phyloP scores from a whole-genome alignment of 192 early-diverging fungal species.

The Coemansia interrupta region DNA sequence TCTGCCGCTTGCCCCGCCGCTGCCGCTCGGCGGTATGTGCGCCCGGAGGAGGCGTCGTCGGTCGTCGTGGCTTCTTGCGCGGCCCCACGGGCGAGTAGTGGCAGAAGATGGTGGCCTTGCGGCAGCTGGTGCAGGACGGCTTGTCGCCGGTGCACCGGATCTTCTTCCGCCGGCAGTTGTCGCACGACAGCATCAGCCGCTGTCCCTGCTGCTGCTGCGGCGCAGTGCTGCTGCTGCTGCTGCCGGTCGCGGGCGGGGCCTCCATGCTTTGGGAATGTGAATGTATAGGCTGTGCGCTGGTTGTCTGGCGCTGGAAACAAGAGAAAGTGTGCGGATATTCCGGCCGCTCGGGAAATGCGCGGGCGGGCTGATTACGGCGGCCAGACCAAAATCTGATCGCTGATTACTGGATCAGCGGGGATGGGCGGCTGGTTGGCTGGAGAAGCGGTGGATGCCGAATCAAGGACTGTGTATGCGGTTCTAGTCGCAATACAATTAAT shows the following conservation, averaged over 20 bases:
- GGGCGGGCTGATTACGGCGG: too few species aligned
- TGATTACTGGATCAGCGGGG: too few species aligned
- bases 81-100: constrained; percentile 48
- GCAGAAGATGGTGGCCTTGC: constrained; percentile 12
- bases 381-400: too few species aligned
- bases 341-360: too few species aligned
- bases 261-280: neutral
- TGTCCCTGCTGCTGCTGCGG: neutral
- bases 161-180: constrained; percentile 37
- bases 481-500: too few species aligned
- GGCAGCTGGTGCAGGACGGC: constrained; percentile 31
- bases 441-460: too few species aligned
- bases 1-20: constrained; percentile 37
- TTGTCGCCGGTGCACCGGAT: constrained; percentile 43
- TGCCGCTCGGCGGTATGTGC: neutral
- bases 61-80: constrained; percentile 39
- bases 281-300: neutral
- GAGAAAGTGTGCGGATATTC: neutral
- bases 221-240: neutral
- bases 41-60: constrained; percentile 2
- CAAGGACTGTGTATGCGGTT: too few species aligned
- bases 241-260: neutral
- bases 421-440: too few species aligned
- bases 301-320: neutral
- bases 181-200: constrained; percentile 41